Evolutionary conservation across 2,329 filamentous ascomycete species (phyloP).

Genomic region (Phialophora chinensis): DNA sequence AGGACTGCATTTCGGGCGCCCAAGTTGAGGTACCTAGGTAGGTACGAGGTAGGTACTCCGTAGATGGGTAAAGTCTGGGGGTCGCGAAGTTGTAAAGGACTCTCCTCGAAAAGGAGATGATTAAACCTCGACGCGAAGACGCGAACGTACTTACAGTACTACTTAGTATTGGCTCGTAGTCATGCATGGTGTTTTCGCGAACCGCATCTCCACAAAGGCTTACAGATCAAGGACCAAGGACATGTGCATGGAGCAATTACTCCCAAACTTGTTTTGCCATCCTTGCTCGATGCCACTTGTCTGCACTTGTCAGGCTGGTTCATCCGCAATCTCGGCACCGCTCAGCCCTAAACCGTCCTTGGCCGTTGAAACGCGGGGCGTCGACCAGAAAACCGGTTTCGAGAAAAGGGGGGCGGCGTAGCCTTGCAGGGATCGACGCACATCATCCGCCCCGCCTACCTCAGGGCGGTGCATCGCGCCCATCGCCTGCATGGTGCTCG

Average conservation of each 20-base stretch:
- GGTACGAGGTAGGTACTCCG: no score
- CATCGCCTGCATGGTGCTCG: no score
- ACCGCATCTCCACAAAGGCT: neutral
- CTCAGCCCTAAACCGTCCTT: slow-evolving; percentile 11
- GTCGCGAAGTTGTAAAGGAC: neutral
- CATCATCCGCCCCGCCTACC: neutral
- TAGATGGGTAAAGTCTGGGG: no score
- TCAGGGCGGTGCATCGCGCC: no score
- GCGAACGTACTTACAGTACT: no score
- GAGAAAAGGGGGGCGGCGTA: neutral
- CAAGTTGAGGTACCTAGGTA: no score
- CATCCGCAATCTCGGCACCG: slow-evolving; percentile 14
- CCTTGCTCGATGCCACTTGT: neutral
- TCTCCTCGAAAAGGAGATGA: no score
- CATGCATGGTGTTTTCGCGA: slow-evolving; percentile 2
- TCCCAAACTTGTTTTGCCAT: no score
- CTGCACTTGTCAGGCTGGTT: neutral
- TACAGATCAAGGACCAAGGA: neutral
- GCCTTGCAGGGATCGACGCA: slow-evolving; percentile 24
- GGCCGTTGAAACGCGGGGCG: slow-evolving; percentile 23
- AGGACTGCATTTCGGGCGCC: neutral
- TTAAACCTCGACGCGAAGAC: no score
- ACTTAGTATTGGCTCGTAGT: no score
- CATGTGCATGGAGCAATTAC: no score
- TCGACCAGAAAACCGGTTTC: slow-evolving; percentile 20